Conservation (phyloP, 495 filamentous ascomycete species). For the Hyaloscypha bicolor region DNA sequence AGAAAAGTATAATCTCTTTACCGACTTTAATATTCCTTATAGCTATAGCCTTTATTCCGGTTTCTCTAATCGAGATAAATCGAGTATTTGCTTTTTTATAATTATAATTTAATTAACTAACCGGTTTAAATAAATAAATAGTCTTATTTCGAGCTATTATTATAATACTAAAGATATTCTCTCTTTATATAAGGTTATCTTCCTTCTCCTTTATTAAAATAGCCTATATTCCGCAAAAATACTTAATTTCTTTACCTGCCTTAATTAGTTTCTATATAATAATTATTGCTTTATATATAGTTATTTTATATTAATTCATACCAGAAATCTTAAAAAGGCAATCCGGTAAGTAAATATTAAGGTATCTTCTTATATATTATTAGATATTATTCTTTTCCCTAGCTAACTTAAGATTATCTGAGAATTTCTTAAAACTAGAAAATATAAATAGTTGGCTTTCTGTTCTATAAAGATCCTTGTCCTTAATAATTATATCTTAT, state of each 20-base stretch:
- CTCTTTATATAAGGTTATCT: background rate
- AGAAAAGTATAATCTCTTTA: conserved; percentile 2
- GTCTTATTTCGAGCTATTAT: background rate
- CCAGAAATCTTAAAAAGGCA: conserved; percentile 10
- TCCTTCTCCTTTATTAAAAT: conserved; percentile 4
- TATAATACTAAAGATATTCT: conserved; percentile 11
- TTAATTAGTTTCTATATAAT: background rate
- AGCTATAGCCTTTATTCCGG: background rate
- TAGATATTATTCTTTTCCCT: conserved; percentile 1
- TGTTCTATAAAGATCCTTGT: background rate
- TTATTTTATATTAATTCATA: background rate
- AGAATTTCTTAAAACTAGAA: conserved; percentile 5
- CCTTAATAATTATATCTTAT: background rate
- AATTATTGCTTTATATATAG: background rate
- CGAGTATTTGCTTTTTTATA: conserved; percentile 8
- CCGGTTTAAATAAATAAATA: conserved; percentile 2
- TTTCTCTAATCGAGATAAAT: conserved; percentile 1
- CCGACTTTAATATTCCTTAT: conserved; percentile 2
- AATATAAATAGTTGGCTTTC: background rate
- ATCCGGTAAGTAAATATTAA: conserved; percentile 12
- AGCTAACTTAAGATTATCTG: background rate
- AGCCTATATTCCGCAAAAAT: conserved; percentile 12
- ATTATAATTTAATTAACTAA: conserved; percentile 9
- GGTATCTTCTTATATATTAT: conserved; percentile 2
- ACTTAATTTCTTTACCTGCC: conserved; percentile 4